Percentiles rank a stretch among this genome's conserved stretches.
These are phyloP conservation scores for Apiotrichum mycotoxinovorans DNA, from an alignment of 1,284 basidiomycete species.

Conservation along the genomic window DNA sequence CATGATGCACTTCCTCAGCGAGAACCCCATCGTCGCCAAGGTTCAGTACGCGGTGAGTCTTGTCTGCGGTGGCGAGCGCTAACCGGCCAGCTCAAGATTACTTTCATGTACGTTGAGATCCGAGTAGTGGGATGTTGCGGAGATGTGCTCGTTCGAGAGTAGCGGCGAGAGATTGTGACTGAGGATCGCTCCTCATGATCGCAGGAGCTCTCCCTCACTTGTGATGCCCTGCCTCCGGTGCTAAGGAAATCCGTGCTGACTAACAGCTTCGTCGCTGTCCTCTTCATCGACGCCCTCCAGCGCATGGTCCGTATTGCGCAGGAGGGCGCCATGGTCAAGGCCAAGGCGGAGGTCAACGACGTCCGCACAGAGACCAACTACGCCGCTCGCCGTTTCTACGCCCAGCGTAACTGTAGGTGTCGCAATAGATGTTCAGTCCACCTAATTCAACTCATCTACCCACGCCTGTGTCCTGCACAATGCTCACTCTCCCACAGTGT, in stretches of 20 bases:
- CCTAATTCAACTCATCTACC: background rate
- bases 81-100: slow-evolving; percentile 67
- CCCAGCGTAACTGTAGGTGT: slow-evolving; percentile 58
- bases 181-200: too few species aligned
- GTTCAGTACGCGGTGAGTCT: slow-evolving; percentile 53
- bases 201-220: too few species aligned
- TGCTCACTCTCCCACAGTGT: slow-evolving; percentile 55
- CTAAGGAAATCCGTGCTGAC: background rate
- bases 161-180: too few species aligned
- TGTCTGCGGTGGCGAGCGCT: background rate
- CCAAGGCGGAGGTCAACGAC: slow-evolving; percentile 60
- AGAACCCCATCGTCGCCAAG: slow-evolving; percentile 53
- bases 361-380: slow-evolving; percentile 73
- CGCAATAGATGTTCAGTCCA: background rate
- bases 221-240: too few species aligned
- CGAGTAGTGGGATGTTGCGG: too few species aligned
- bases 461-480: background rate
- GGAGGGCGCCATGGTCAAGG: slow-evolving; percentile 62
- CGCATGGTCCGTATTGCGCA: slow-evolving; percentile 80
- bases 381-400: slow-evolving; percentile 84
- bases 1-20: slow-evolving; percentile 51
- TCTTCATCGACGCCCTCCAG: slow-evolving; percentile 74
- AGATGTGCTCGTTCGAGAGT: too few species aligned
- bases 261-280: slow-evolving; percentile 72
- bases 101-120: slow-evolving; percentile 73